These are phyloP conservation scores for Nemania serpens DNA, from an alignment of 2,329 filamentous ascomycete genomes.

Conservation along the genomic window DNA sequence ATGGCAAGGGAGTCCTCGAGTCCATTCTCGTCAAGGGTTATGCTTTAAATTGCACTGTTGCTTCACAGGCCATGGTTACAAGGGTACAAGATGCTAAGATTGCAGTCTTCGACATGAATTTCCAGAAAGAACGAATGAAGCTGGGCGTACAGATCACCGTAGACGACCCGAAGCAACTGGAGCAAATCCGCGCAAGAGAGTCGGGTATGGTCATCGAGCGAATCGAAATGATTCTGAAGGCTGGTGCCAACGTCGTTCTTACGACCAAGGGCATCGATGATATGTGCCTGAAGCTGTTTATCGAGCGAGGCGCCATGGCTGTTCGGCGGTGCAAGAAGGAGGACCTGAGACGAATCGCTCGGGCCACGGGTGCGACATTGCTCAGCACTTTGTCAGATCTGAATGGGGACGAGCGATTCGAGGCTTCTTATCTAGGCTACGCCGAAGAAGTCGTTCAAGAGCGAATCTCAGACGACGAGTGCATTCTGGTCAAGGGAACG, in stretches of 20 bases:
- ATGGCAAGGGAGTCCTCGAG: constrained; percentile 89
- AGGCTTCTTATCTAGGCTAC: constrained; percentile 83
- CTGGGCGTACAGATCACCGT: constrained; percentile 97
- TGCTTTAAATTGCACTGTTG: constrained; percentile 97
- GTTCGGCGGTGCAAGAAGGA: constrained; percentile 98
- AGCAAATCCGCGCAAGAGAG: constrained; percentile 94
- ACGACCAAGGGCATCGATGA: constrained; percentile 99
- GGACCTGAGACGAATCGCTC: constrained; percentile 92
- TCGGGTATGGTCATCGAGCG: constrained; percentile 91
- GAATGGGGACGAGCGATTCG: constrained; percentile 97
- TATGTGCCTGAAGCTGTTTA: constrained; percentile 88
- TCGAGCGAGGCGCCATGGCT: constrained; percentile 94
- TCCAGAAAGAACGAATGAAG: constrained; percentile 99
- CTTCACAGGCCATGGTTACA: constrained; percentile 97
- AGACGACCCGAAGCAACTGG: constrained; percentile 94
- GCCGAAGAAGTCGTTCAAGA: constrained; percentile 98
- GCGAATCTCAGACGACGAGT: constrained; percentile 98
- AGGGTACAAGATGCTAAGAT: constrained; percentile 93
- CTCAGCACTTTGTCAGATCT: constrained; percentile 93
- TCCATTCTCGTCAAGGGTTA: constrained; percentile 94
- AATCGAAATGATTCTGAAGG: constrained; percentile 96
- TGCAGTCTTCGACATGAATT: constrained; percentile 94
- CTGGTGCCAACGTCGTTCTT: constrained; percentile 92
- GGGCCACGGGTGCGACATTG: constrained; percentile 90
- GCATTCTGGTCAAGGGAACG: constrained; percentile 94